phyloP scores from a whole-genome alignment of 768 basidiomycete species.

The Gloeophyllum trabeum region DNA sequence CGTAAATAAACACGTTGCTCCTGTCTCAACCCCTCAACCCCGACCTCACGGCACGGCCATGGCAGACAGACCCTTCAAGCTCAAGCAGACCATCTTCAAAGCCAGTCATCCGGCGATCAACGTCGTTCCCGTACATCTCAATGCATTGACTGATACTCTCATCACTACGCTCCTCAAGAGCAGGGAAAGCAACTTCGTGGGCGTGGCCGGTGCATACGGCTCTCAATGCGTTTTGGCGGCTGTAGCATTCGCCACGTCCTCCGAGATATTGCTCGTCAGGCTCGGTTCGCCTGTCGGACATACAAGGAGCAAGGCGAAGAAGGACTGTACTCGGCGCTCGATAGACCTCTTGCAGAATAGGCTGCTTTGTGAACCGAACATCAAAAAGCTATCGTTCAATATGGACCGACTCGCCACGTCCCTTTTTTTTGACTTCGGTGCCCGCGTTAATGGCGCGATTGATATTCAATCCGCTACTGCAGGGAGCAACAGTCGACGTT shows the following conservation, averaged over 20 bases:
- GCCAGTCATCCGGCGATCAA: conserved; percentile 13
- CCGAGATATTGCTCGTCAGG: conserved; percentile 16
- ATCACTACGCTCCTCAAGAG: conserved; percentile 20
- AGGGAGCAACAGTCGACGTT: neutral
- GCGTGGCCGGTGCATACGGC: conserved; percentile 32
- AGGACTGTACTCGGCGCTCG: neutral
- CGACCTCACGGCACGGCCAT: too few relatives aligned
- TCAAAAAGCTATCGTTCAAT: conserved; percentile 16
- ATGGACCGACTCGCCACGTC: conserved; percentile 34
- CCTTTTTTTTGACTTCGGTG: conserved; percentile 25
- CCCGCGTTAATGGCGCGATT: conserved; percentile 24
- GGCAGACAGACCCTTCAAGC: conserved; percentile 9
- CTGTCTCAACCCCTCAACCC: too few relatives aligned
- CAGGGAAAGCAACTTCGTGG: conserved; percentile 17
- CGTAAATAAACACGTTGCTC: too few relatives aligned
- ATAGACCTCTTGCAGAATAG: neutral
- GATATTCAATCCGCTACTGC: conserved; percentile 25
- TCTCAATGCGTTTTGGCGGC: conserved; percentile 20
- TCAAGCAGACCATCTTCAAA: conserved; percentile 24
- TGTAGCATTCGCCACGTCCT: conserved; percentile 28
- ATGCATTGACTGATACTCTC: conserved; percentile 11
- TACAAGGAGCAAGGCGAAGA: neutral
- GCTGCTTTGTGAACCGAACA: neutral
- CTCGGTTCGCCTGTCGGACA: neutral
- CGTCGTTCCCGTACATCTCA: conserved; percentile 17